These are phyloP conservation scores for Halophytophthora batemanensis DNA, from an alignment of 352 stramenopile genomes.

Conservation along the genomic window DNA sequence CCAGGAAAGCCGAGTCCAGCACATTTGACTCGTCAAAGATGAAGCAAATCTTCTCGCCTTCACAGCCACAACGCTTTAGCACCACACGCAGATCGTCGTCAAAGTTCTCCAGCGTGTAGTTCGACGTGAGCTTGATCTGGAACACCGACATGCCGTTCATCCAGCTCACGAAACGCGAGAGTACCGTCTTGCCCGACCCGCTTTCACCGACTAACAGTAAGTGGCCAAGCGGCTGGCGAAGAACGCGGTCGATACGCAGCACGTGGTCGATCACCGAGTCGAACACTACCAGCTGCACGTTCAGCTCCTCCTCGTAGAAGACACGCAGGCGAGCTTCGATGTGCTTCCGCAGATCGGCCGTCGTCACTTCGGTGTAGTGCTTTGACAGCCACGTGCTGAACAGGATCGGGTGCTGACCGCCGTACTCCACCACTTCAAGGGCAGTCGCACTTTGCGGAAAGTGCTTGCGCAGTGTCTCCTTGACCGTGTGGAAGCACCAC, in stretches of 20 bases:
- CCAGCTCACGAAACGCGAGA: conserved; percentile 99
- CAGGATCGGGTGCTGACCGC: conserved; percentile 91
- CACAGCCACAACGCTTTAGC: conserved; percentile 96
- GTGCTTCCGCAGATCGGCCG: conserved; percentile 94
- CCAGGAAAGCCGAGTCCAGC: conserved; percentile 97
- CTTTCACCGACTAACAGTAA: conserved; percentile 98
- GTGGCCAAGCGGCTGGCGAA: conserved; percentile 98
- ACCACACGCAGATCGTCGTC: conserved; percentile 98
- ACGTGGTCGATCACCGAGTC: conserved; percentile 99
- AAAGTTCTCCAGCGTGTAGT: conserved; percentile 99
- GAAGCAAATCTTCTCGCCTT: conserved; percentile 99
- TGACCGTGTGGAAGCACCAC: conserved; percentile 94
- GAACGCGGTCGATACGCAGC: conserved; percentile 96
- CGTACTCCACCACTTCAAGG: conserved; percentile 67
- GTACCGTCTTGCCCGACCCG: conserved; percentile 98
- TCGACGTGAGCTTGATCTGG: conserved; percentile 99
- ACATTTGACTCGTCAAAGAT: conserved; percentile 99
- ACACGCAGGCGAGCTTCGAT: conserved; percentile 95
- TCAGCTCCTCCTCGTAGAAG: conserved; percentile 99
- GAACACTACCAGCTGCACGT: conserved; percentile 99
- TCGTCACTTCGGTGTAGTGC: conserved; percentile 93
- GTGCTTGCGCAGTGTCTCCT: conserved; percentile 74
- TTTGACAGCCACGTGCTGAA: conserved; percentile 99
- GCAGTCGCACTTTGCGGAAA: conserved; percentile 80
- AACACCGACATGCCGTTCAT: conserved; percentile 99